Percentiles rank a stretch among this genome's conserved stretches.
Conservation (phyloP, 2,329 filamentous ascomycete genomes). For the Elsinoe australis region DNA sequence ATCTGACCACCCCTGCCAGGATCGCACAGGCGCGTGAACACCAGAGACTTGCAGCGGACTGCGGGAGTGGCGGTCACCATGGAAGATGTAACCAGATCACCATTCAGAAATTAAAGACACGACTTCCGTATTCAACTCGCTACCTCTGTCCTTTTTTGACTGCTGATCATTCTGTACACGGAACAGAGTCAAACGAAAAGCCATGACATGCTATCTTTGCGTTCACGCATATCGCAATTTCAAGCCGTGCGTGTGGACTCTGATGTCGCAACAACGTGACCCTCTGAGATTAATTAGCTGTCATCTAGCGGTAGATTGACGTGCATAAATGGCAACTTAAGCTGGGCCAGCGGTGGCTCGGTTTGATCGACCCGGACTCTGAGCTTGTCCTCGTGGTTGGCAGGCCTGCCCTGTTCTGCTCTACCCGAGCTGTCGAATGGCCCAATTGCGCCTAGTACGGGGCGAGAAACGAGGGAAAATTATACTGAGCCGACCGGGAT, state of each 20-base stretch:
- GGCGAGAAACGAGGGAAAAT: background rate
- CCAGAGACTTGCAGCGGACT: background rate
- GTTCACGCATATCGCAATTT: slow-evolving; percentile 9
- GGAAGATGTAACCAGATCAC: slow-evolving; percentile 5
- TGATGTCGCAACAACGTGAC: background rate
- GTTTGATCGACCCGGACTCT: slow-evolving; percentile 14
- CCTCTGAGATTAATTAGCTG: slow-evolving; percentile 1
- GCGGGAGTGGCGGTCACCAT: slow-evolving; percentile 11
- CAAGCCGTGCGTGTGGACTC: background rate
- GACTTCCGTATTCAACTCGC: too few relatives aligned
- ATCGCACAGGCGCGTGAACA: background rate
- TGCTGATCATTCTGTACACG: background rate
- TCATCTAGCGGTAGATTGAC: slow-evolving; percentile 11
- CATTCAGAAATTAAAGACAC: background rate
- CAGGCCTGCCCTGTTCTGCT: too few relatives aligned
- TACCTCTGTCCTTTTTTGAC: too few relatives aligned
- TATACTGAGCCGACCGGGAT: background rate
- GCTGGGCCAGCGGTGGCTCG: slow-evolving; percentile 1
- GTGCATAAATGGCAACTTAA: too few relatives aligned
- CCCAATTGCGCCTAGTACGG: slow-evolving; percentile 7
- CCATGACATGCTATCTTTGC: background rate
- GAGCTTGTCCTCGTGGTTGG: too few relatives aligned
- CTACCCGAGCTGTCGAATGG: slow-evolving; percentile 2
- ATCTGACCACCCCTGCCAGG: background rate
- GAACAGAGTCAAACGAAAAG: background rate